These are phyloP conservation scores for Claviceps sp. DNA, from an alignment of 2,329 filamentous ascomycete genomes.

Conservation along the genomic window DNA sequence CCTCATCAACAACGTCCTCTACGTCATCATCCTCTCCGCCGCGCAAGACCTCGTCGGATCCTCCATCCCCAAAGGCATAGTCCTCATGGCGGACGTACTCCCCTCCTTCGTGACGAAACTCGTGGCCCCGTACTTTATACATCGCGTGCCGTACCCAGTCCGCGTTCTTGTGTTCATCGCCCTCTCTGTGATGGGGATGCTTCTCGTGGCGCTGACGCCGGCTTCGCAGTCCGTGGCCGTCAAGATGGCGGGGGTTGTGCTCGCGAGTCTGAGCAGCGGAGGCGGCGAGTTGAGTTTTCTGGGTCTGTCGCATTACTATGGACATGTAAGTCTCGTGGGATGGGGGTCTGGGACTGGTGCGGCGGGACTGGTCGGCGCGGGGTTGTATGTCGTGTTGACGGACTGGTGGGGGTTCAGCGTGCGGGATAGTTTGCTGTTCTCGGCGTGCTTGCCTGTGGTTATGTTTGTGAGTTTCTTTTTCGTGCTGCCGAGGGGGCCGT, in stretches of 20 bases:
- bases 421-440: slow-evolving; percentile 58
- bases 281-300: slow-evolving; percentile 85
- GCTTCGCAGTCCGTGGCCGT: slow-evolving; percentile 48
- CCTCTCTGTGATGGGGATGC: slow-evolving; percentile 74
- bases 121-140: slow-evolving; percentile 85
- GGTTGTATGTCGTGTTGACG: slow-evolving; percentile 76
- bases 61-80: slow-evolving; percentile 78
- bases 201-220: slow-evolving; percentile 72
- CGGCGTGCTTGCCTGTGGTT: slow-evolving; percentile 63
- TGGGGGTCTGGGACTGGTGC: slow-evolving; percentile 92
- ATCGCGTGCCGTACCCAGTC: slow-evolving; percentile 64
- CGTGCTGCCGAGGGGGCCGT: slow-evolving; percentile 55
- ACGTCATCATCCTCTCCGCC: slow-evolving; percentile 90
- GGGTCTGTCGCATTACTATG: slow-evolving; percentile 86
- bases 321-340: slow-evolving; percentile 69
- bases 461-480: slow-evolving; percentile 83
- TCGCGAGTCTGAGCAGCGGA: slow-evolving; percentile 77
- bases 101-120: slow-evolving; percentile 84
- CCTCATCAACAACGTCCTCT: slow-evolving; percentile 88
- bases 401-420: slow-evolving; percentile 67
- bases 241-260: slow-evolving; percentile 70
- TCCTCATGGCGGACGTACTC: slow-evolving; percentile 84
- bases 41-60: slow-evolving; percentile 91
- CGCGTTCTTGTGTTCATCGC: slow-evolving; percentile 63
- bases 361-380: slow-evolving; percentile 75